Conservation (phyloP, 164 flowering plant species). For the Echeveria elegans region DNA sequence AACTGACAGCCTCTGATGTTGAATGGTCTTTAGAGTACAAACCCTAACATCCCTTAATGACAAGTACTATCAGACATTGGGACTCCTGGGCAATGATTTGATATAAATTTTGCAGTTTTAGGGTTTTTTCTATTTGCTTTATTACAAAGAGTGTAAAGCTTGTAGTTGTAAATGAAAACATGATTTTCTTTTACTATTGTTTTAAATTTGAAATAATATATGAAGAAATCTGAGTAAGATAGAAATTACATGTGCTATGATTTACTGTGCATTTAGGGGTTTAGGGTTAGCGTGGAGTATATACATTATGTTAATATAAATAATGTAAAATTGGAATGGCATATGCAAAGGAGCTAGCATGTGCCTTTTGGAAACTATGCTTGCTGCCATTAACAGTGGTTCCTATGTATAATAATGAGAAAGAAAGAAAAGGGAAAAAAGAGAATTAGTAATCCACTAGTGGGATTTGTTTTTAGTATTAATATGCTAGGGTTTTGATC, state of each 20-base stretch:
- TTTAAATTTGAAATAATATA: too few relatives aligned
- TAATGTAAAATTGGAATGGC: neutral
- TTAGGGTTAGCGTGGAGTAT: too few relatives aligned
- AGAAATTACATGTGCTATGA: too few relatives aligned
- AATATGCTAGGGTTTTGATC: neutral
- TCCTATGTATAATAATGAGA: neutral
- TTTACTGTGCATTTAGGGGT: too few relatives aligned
- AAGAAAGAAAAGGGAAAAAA: too few relatives aligned
- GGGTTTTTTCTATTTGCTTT: neutral
- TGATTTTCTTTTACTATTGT: neutral
- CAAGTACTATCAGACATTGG: neutral
- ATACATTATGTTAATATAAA: neutral
- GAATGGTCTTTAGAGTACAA: neutral
- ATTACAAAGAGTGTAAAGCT: neutral
- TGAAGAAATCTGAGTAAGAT: too few relatives aligned
- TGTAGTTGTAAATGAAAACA: neutral
- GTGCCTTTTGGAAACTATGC: neutral
- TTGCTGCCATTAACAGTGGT: neutral
- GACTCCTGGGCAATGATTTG: neutral
- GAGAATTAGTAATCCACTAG: neutral
- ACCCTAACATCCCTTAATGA: neutral
- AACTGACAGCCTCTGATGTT: neutral
- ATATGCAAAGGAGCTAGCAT: neutral
- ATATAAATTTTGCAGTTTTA: neutral
- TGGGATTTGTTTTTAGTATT: neutral